Percentiles rank a stretch among this genome's conserved stretches.
phyloP scores from a whole-genome alignment of 116 monocot genomes.

The Iris pallida region DNA sequence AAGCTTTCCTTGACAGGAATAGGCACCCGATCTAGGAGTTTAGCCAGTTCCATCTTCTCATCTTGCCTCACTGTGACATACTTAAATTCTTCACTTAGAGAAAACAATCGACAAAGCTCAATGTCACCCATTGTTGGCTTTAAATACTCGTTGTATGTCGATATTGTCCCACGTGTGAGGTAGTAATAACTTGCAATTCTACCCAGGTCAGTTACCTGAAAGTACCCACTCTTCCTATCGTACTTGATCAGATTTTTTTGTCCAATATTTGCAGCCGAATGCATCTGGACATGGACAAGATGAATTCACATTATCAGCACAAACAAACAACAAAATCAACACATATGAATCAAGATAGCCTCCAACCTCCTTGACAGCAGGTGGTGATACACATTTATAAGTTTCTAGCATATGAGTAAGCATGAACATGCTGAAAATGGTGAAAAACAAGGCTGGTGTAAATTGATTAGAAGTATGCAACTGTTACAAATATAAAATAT shows the following conservation, averaged over 20 bases:
- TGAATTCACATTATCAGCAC: background rate
- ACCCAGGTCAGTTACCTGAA: slow-evolving; percentile 92
- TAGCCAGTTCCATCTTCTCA: slow-evolving; percentile 96
- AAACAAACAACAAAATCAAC: background rate
- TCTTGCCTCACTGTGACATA: slow-evolving; percentile 86
- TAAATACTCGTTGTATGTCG: slow-evolving; percentile 88
- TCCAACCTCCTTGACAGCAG: too few species aligned
- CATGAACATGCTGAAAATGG: too few species aligned
- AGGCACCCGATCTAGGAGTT: slow-evolving; percentile 93
- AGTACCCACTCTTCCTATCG: slow-evolving; percentile 96
- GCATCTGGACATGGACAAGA: slow-evolving; percentile 52
- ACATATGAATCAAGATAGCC: too few species aligned
- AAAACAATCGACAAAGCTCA: slow-evolving; percentile 88
- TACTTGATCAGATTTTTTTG: slow-evolving; percentile 90
- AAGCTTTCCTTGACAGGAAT: slow-evolving; percentile 99
- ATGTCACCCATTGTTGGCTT: slow-evolving; percentile 98
- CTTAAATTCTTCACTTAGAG: slow-evolving; percentile 97
- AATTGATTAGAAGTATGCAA: too few species aligned
- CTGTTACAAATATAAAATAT: too few species aligned
- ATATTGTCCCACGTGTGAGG: slow-evolving; percentile 91
- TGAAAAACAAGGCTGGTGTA: too few species aligned
- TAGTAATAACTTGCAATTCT: slow-evolving; percentile 97
- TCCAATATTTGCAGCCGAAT: slow-evolving; percentile 95
- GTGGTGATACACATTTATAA: too few species aligned
- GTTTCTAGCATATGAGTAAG: too few species aligned